phyloP scores from a whole-genome alignment of 148 eudicot species.

The Bassia scoparia region DNA sequence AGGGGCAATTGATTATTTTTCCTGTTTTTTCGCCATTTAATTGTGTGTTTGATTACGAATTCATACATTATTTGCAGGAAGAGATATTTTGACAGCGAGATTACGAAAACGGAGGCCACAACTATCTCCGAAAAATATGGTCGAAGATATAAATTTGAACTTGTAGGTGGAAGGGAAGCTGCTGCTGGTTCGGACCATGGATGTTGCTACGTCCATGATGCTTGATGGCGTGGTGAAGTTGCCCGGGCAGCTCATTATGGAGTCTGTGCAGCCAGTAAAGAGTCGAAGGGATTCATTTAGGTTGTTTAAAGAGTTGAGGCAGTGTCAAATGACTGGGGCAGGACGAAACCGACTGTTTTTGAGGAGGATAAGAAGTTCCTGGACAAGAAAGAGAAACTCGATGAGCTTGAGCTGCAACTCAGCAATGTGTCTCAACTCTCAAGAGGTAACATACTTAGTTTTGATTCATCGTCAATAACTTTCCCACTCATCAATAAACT shows the following conservation, averaged over 20 bases:
- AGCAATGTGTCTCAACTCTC: constrained; percentile 56
- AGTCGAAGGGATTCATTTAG: constrained; percentile 83
- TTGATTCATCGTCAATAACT: too few relatives aligned
- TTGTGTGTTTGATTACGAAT: too few relatives aligned
- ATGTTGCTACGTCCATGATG: constrained; percentile 74
- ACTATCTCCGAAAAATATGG: too few relatives aligned
- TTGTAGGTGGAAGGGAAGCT: constrained; percentile 71
- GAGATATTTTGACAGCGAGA: too few relatives aligned
- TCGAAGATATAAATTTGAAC: too few relatives aligned
- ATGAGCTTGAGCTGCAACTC: constrained; percentile 59
- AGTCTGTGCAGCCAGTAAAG: constrained; percentile 63
- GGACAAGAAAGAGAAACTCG: constrained; percentile 66
- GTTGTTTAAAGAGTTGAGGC: constrained; percentile 83
- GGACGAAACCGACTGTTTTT: constrained; percentile 44
- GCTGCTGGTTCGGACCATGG: constrained; percentile 51
- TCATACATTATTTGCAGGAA: too few relatives aligned
- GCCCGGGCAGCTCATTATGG: constrained; percentile 76
- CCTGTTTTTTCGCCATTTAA: too few relatives aligned
- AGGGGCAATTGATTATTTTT: too few relatives aligned
- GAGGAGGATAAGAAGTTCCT: constrained; percentile 85
- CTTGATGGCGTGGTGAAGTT: constrained; percentile 77
- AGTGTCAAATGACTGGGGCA: constrained; percentile 83
- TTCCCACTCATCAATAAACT: too few relatives aligned
- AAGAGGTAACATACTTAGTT: constrained; percentile 76
- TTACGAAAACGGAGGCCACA: too few relatives aligned